Percentiles rank a stretch among this genome's conserved stretches.
Conservation (phyloP, 192 early-diverging fungal species). For the Backusella liffmaniae region DNA sequence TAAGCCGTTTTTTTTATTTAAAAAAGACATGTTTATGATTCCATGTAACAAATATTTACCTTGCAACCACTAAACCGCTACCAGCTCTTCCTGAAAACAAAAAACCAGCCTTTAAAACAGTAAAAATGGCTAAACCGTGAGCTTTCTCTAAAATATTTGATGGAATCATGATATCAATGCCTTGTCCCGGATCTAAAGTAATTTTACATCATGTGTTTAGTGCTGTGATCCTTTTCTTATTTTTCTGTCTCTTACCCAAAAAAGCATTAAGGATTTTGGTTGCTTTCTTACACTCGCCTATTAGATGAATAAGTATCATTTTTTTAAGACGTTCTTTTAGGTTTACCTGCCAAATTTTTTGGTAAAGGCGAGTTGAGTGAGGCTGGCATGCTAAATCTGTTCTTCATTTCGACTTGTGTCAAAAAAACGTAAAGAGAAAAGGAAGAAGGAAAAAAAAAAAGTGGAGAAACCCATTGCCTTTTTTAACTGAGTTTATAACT, state of each 20-base stretch:
- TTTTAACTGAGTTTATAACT: background rate
- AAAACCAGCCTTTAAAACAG: conserved; percentile 94
- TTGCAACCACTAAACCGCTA: conserved; percentile 86
- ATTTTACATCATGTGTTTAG: background rate
- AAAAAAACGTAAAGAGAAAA: background rate
- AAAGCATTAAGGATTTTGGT: conserved; percentile 29
- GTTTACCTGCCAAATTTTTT: conserved; percentile 29
- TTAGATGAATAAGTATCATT: background rate
- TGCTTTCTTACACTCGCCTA: conserved; percentile 37
- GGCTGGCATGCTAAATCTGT: background rate
- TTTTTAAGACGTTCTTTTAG: background rate
- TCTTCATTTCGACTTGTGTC: background rate
- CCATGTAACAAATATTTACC: conserved; percentile 24
- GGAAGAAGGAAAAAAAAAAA: background rate
- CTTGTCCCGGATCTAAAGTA: conserved; percentile 41
- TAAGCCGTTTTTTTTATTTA: background rate
- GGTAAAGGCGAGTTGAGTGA: conserved; percentile 42
- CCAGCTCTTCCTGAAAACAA: conserved; percentile 89
- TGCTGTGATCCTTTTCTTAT: background rate
- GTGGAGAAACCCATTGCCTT: background rate
- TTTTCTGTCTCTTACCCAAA: conserved; percentile 18
- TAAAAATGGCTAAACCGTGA: conserved; percentile 90
- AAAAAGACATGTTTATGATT: background rate
- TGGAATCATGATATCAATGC: conserved; percentile 70
- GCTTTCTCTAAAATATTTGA: conserved; percentile 64